Percentiles rank a stretch among this genome's conserved stretches.
Evolutionary conservation across 257 asterid genomes (phyloP).

Genomic region (Sherardia arvensis): DNA sequence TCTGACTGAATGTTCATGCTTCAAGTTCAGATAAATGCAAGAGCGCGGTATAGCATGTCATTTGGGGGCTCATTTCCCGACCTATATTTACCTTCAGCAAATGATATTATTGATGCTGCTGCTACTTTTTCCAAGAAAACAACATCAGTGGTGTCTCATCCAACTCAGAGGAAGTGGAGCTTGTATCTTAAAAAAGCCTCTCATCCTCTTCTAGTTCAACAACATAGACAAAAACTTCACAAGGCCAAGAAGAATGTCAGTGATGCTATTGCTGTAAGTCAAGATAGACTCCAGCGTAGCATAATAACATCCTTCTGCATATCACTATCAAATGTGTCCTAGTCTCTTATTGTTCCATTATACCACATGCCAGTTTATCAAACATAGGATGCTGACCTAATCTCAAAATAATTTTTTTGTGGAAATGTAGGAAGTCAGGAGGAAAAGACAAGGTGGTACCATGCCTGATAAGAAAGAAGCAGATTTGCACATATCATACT

Average conservation of each 20-base stretch:
- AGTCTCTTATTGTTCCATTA: not conserved
- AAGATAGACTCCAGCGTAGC: not conserved
- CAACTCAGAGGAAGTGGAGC: constrained; percentile 51
- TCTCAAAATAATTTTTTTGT: not conserved
- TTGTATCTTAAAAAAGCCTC: constrained; percentile 68
- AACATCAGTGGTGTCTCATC: constrained; percentile 30
- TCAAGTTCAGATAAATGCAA: constrained; percentile 66
- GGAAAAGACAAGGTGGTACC: constrained; percentile 57
- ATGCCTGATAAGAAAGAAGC: constrained; percentile 36
- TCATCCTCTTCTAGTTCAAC: constrained; percentile 82
- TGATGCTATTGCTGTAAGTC: constrained; percentile 75
- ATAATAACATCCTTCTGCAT: too few relatives aligned
- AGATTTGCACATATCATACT: constrained; percentile 33
- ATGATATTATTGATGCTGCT: constrained; percentile 25
- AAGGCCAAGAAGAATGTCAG: constrained; percentile 69
- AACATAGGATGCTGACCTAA: not conserved
- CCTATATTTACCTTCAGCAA: constrained; percentile 52
- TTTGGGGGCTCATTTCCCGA: constrained; percentile 81
- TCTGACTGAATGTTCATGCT: constrained; percentile 1
- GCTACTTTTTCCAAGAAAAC: constrained; percentile 27
- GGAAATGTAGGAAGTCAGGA: constrained; percentile 65
- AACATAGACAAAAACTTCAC: constrained; percentile 54
- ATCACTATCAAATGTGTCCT: not conserved
- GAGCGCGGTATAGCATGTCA: constrained; percentile 81
- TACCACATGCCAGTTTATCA: not conserved